Percentiles rank a stretch among this genome's conserved stretches.
Conservation (phyloP, 352 stramenopile genomes). For the Phytophthora boehmeriae region DNA sequence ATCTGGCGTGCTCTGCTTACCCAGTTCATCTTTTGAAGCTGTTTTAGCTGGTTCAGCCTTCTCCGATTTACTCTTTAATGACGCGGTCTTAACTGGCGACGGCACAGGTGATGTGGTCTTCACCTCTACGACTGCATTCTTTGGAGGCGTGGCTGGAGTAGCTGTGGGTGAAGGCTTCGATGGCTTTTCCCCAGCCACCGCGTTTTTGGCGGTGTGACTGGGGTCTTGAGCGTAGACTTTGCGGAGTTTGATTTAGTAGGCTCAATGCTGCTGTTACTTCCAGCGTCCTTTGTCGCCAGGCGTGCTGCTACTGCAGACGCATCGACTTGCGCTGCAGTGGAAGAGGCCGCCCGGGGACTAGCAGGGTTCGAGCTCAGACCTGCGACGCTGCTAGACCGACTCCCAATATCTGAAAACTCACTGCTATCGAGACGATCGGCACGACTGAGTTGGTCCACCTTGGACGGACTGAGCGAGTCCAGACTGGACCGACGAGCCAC, state of each 20-base stretch:
- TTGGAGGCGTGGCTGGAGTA: conserved; percentile 7
- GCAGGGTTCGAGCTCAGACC: conserved; percentile 31
- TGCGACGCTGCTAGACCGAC: conserved; percentile 43
- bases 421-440: conserved; percentile 51
- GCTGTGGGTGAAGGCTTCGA: conserved; percentile 7
- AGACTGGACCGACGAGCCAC: conserved; percentile 54
- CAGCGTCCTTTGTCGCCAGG: conserved; percentile 16
- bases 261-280: conserved; percentile 3
- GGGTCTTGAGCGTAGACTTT: conserved; percentile 6
- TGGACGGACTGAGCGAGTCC: conserved; percentile 38
- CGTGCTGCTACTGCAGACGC: conserved; percentile 25
- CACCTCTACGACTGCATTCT: not conserved
- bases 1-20: not conserved
- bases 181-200: not conserved
- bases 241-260: conserved; percentile 6
- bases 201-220: not conserved
- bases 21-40: not conserved
- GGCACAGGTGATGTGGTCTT: conserved; percentile 8
- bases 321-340: conserved; percentile 10
- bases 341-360: conserved; percentile 28
- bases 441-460: conserved; percentile 53
- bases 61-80: not conserved
- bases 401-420: conserved; percentile 57
- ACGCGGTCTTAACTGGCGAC: conserved; percentile 15
- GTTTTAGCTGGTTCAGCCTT: not conserved